Evolutionary conservation across 2,329 filamentous ascomycete species (phyloP).

Genomic region (Pestalotiopsis sp.): DNA sequence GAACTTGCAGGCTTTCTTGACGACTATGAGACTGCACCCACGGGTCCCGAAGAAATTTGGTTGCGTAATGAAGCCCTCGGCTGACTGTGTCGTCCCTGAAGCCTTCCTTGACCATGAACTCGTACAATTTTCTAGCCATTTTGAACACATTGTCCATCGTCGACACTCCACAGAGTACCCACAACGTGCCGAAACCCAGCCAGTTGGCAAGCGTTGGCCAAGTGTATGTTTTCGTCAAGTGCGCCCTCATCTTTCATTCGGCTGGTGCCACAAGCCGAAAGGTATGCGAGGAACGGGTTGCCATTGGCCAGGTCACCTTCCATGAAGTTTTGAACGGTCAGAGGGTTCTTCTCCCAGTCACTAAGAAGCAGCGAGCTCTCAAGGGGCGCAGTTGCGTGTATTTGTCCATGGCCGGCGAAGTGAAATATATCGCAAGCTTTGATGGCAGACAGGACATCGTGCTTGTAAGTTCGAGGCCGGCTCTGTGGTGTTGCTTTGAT

Average conservation of each 20-base stretch:
- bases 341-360: neutral
- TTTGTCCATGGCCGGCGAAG: constrained; percentile 41
- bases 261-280: neutral
- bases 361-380: constrained; percentile 20
- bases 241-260: neutral
- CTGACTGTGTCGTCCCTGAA: neutral
- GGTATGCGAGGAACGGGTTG: neutral
- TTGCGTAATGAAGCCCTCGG: neutral
- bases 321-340: neutral
- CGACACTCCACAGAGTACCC: neutral
- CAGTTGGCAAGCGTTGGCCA: neutral
- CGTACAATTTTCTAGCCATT: neutral
- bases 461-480: constrained; percentile 14
- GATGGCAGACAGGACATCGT: constrained; percentile 28
- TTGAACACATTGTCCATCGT: neutral
- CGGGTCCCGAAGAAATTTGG: neutral
- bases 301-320: neutral
- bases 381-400: constrained; percentile 30
- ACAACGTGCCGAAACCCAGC: neutral
- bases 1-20: neutral
- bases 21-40: neutral
- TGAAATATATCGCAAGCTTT: constrained; percentile 37
- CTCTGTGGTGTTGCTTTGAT: neutral
- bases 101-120: neutral
- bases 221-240: neutral